Evolutionary conservation across 2,329 filamentous ascomycete genomes (phyloP), one percentile per base, ranked within the genome.

Genomic region (Cercospora berteroae): DNA sequence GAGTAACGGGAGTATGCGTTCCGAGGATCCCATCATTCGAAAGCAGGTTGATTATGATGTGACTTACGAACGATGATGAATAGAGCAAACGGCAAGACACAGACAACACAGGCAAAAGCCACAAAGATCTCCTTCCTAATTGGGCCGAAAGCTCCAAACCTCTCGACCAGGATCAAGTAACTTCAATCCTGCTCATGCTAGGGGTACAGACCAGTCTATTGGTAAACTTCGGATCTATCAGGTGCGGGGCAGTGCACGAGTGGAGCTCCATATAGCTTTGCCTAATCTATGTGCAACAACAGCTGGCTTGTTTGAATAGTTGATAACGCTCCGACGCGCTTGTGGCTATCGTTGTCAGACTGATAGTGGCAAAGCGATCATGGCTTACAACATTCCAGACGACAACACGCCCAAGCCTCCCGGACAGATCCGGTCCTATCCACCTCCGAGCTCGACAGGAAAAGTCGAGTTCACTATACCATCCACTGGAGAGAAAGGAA

Each of bases 381-480:
- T 66, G 67, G 25, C 64, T 29, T 63, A 67, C 18, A 64, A 67
- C 27, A 67, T 67, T 44, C 58, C 60, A 10, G 44, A 63, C 20
- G 44, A 63, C 18, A 55, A 39, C 4, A 63, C 60, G 13, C 27
- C 44, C 18, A 63, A 67, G 27, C 71, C 74, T 8, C 73, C 70
- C 23, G 72, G 73, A 9, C 72, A 75, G 56, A 52, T 69, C 23
- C 69, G 74, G 27, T 48, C 71, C 16, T 72, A 70, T 42, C 75
- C 75, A 1, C 33, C 70, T 33, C 75, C 75, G 4, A 70, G 67
- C 23, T 71, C 69, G 48, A 72, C 70, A n/a, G 75, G 71, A 60
- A 74, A 63, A n/a, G 69, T 74, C 27, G 70, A 72, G n/a, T 81
- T 81, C 71, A 66, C 71, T 5, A 72, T 78, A 29, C 71, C 77